Percentiles rank a stretch among this genome's conserved stretches.
phyloP scores from a whole-genome alignment of 2,329 filamentous ascomycete species.

The Stachybotrys elegans region DNA sequence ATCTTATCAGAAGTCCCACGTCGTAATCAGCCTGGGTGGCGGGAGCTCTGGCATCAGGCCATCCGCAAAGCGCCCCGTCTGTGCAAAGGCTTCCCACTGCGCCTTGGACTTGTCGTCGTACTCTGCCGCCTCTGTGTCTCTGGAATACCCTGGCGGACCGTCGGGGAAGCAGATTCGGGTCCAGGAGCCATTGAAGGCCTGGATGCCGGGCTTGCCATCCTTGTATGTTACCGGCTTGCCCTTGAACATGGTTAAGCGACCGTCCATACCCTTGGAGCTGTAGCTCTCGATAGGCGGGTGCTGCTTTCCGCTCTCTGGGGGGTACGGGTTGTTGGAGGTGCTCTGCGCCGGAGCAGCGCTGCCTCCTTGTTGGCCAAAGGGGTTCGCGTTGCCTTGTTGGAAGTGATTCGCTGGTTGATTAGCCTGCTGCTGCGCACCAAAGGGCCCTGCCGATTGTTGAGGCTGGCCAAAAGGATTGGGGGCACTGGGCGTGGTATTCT shows the following conservation, averaged over 20 bases:
- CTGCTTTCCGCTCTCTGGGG: constrained; percentile 35
- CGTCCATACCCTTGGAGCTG: constrained; percentile 33
- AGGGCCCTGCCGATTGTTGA: constrained; percentile 15
- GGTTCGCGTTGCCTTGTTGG: constrained; percentile 15
- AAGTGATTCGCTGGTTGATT: constrained; percentile 12
- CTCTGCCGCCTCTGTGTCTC: constrained; percentile 54
- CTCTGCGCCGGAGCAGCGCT: constrained; percentile 3
- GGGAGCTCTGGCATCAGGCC: constrained; percentile 72
- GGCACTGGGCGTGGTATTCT: constrained; percentile 7
- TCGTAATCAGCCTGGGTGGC: constrained; percentile 70
- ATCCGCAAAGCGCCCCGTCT: constrained; percentile 63
- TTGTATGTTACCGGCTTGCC: constrained; percentile 58
- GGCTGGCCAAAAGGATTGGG: constrained; percentile 22
- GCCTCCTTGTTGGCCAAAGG: constrained; percentile 19
- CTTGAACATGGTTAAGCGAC: constrained; percentile 54
- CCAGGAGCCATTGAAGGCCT: constrained; percentile 48
- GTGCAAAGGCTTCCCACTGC: constrained; percentile 60
- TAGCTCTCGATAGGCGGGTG: constrained; percentile 42
- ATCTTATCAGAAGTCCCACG: constrained; percentile 60
- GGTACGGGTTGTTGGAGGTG: constrained; percentile 32
- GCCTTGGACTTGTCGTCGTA: constrained; percentile 58
- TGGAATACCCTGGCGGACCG: constrained; percentile 59
- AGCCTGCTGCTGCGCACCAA: constrained; percentile 15
- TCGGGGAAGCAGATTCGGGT: constrained; percentile 69
- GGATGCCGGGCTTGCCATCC: constrained; percentile 40